A percentile compares a stretch with the other conserved stretches of the same genome.
phyloP scores from a whole-genome alignment of 257 asterid genomes.

The Scutellaria baicalensis region DNA sequence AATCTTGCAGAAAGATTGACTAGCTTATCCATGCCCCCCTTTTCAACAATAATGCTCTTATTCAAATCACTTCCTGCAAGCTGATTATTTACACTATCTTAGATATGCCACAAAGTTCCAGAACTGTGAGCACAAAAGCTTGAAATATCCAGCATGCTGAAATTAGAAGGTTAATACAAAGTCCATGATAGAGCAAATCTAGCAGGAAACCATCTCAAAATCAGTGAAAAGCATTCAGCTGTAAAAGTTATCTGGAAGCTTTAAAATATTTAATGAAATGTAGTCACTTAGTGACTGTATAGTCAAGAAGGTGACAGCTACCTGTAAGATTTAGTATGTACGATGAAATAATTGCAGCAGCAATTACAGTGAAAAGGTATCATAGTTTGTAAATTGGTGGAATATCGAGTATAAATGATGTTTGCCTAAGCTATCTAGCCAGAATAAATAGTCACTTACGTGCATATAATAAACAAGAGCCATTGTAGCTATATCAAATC shows the following conservation, averaged over 20 bases:
- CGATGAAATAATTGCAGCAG: background rate
- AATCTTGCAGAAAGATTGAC: conserved; percentile 64
- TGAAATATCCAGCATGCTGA: background rate
- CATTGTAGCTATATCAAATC: background rate
- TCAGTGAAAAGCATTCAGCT: background rate
- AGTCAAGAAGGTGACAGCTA: background rate
- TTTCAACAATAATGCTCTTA: conserved; percentile 68
- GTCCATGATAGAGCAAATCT: background rate
- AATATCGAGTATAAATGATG: background rate
- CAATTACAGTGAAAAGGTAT: background rate
- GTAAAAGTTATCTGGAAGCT: background rate
- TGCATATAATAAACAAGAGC: background rate
- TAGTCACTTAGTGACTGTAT: background rate
- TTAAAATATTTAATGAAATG: background rate
- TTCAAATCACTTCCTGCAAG: conserved; percentile 96
- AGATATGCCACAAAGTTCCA: conserved; percentile 5
- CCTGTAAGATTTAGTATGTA: background rate
- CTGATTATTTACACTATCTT: conserved; percentile 30
- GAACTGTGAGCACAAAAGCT: background rate
- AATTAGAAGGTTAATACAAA: background rate
- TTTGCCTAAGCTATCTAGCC: background rate
- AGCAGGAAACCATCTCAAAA: background rate
- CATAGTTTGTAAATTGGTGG: background rate
- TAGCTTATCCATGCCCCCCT: conserved; percentile 72
- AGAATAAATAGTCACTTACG: background rate